Base-by-base conservation (phyloP, 2,329 filamentous ascomycete genomes). In the Harringtonia lauricola region DNA sequence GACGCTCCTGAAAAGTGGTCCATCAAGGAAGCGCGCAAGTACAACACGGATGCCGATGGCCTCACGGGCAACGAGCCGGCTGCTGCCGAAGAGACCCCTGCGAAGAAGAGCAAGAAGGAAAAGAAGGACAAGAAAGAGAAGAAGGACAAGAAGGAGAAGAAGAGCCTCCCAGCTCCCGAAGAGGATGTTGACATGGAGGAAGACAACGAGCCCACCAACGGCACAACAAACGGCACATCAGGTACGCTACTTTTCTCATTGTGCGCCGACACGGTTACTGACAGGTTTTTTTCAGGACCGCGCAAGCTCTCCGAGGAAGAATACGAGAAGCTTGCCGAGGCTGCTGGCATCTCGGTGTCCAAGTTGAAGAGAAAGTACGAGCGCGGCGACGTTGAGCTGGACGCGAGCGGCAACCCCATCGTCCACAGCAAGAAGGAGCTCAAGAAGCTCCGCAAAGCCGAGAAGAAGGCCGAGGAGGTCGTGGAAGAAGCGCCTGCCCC, bases 21-120 rank as follows among this genome's bases (percentile, higher is more conserved):
- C 51, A 73, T 98, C 57, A 94, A 94, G 68, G 87, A 95, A 64
- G 84, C 85, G 12, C 77, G 86, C 59, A 92, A 90, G 65, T 98
- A 98, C 74, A 96, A 96, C 64, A 74, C 79, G 39, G 89, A 96
- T 59, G 92, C 87, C 43, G 92, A 98, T 64, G 90, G 88, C 50
- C 68, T 95, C 41, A 71, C 71, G 47, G 78, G 76, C 39, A 76
- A 86, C 54, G 81, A 83, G 53, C 72, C 76, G 14, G 73, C 81
- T 33, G 72, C 70, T 19, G 39, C 28, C 8, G 47, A 44, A 40
- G 58, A 60, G 52, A 64, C 65, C 39, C 57, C 56, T 34, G 54
- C 64, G 53, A 65, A 66, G 56, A 61, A 63, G 55, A 67, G 68
- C 54, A 58, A 60, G 41, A 55, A 51, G 41, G 45, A 45, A 14